These are phyloP conservation scores for Nemophila menziesii DNA, from an alignment of 257 asterid genomes.

Conservation along the genomic window DNA sequence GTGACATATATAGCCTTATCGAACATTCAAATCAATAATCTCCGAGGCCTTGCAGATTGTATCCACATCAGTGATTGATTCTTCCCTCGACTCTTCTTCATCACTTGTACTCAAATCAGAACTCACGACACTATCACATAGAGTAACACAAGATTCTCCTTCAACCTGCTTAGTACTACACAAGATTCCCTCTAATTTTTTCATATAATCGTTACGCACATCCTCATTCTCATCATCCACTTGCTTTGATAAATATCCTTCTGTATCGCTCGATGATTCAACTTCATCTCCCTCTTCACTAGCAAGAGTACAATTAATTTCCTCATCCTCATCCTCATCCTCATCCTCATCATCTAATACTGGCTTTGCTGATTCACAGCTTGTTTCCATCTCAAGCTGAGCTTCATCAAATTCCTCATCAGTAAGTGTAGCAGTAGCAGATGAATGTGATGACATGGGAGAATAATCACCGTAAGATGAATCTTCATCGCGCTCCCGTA, in stretches of 20 bases:
- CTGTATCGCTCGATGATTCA: constrained; percentile 62
- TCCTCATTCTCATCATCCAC: constrained; percentile 54
- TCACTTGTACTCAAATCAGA: constrained; percentile 50
- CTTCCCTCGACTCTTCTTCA: constrained; percentile 45
- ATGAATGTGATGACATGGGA: constrained; percentile 50
- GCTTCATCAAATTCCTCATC: constrained; percentile 57
- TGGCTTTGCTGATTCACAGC: constrained; percentile 50
- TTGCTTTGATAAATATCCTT: constrained; percentile 57
- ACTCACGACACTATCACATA: constrained; percentile 43
- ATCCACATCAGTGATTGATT: constrained; percentile 5
- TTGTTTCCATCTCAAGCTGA: constrained; percentile 64
- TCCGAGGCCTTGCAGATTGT: no score
- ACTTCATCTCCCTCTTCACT: constrained; percentile 51
- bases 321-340: constrained; percentile 39
- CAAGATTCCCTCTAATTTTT: constrained; percentile 63
- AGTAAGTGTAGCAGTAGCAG: constrained; percentile 28
- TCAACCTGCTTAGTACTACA: no score
- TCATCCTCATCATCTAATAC: constrained; percentile 43
- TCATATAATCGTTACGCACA: constrained; percentile 66
- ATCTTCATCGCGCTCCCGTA: constrained; percentile 69
- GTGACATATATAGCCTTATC: no score
- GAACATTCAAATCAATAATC: no score
- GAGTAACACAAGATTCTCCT: constrained; percentile 30
- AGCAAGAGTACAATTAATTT: constrained; percentile 20
- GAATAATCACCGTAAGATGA: constrained; percentile 41